Conservation (phyloP, 768 basidiomycete species). For the Hemileccinum impolitum region DNA sequence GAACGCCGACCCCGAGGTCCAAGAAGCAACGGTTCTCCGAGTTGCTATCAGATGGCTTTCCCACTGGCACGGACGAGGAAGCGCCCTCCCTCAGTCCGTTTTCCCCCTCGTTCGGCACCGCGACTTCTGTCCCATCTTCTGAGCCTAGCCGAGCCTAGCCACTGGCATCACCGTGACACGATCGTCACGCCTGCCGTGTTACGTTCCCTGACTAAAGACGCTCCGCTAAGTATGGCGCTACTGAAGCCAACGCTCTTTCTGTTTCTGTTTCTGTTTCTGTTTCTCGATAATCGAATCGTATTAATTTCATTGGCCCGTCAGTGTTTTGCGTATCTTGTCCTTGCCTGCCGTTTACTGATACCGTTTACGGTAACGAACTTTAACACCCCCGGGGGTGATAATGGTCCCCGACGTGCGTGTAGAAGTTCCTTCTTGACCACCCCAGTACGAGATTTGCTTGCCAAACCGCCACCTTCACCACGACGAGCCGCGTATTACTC, state of each 20-base stretch:
- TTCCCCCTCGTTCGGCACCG: constrained; percentile 47
- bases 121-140: constrained; percentile 40
- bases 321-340: constrained; percentile 8
- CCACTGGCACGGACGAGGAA: constrained; percentile 31
- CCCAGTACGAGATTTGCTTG: constrained; percentile 7
- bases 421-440: constrained; percentile 8
- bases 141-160: constrained; percentile 30
- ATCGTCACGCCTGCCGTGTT: constrained; percentile 64
- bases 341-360: background rate
- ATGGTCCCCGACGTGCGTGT: no score
- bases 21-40: constrained; percentile 49
- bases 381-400: no score
- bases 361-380: constrained; percentile 20
- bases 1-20: constrained; percentile 21
- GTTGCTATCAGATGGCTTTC: constrained; percentile 31
- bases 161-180: no score
- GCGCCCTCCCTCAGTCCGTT: constrained; percentile 20
- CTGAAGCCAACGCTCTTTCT: background rate
- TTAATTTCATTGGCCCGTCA: background rate
- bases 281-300: constrained; percentile 4
- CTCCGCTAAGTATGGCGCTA: constrained; percentile 30
- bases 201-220: constrained; percentile 35
- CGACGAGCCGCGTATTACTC: background rate
- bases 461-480: background rate
- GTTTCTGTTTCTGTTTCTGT: no score